Evolutionary conservation across 148 eudicot species (phyloP).

Genomic region (Silene conica): DNA sequence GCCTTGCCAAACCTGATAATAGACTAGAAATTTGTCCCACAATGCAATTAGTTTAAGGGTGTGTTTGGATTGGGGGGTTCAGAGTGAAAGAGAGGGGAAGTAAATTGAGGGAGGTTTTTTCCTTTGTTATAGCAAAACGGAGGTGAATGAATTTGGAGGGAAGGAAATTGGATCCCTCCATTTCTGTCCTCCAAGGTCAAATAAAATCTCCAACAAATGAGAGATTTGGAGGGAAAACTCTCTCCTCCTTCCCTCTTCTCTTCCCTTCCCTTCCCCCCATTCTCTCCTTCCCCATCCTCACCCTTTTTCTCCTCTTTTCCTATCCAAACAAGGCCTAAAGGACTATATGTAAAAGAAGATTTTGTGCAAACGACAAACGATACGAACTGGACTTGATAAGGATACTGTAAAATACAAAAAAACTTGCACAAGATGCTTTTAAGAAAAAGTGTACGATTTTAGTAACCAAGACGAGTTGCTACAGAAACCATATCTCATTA

Average conservation of each 20-base stretch:
- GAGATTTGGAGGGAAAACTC: not conserved
- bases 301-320: not conserved
- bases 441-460: not conserved
- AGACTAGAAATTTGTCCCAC: not conserved
- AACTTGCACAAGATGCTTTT: too few species aligned
- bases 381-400: not conserved
- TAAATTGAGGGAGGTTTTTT: too few species aligned
- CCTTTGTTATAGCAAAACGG: not conserved
- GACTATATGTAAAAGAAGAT: not conserved
- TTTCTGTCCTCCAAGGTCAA: too few species aligned
- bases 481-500: not conserved
- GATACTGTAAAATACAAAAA: not conserved
- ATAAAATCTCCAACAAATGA: too few species aligned
- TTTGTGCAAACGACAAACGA: not conserved
- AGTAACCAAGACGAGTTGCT: not conserved
- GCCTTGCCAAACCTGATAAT: not conserved
- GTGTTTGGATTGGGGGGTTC: too few species aligned
- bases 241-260: too few species aligned
- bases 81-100: too few species aligned
- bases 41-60: not conserved
- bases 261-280: too few species aligned
- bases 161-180: too few species aligned
- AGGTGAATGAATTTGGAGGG: too few species aligned
- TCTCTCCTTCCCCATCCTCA: not conserved
- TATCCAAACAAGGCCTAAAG: not conserved